Conservation (phyloP, 129 eudicot species). For the Dittrichia graveolens region DNA sequence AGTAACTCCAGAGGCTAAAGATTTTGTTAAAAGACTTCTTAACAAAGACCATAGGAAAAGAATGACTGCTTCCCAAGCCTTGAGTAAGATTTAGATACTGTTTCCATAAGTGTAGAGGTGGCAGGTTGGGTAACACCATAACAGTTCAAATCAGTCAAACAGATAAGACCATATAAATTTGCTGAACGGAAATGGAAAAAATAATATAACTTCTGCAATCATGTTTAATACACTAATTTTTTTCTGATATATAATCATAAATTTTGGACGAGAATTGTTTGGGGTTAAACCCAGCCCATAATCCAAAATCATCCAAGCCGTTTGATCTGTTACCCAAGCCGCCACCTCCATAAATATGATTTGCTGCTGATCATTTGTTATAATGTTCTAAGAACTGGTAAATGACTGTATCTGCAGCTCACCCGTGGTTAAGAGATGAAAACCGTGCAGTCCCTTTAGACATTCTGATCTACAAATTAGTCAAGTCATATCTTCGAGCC, state of each 20-base stretch:
- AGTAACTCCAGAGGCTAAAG: conserved; percentile 77
- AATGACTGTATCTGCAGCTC: conserved; percentile 59
- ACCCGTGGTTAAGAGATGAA: conserved; percentile 88
- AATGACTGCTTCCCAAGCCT: conserved; percentile 83
- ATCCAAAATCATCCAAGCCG: too few species aligned
- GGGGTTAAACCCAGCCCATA: too few species aligned
- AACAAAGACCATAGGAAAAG: conserved; percentile 81
- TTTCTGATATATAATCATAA: too few species aligned
- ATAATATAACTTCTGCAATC: too few species aligned
- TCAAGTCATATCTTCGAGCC: conserved; percentile 76
- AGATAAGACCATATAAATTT: too few species aligned
- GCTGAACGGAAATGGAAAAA: too few species aligned
- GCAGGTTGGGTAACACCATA: neutral
- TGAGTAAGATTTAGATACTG: conserved; percentile 44
- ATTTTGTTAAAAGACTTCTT: conserved; percentile 81
- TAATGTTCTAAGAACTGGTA: neutral
- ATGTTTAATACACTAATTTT: too few species aligned
- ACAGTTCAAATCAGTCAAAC: too few species aligned
- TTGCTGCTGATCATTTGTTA: neutral
- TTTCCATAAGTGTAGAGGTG: neutral
- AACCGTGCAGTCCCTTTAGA: conserved; percentile 69
- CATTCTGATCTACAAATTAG: conserved; percentile 65
- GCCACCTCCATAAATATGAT: too few species aligned
- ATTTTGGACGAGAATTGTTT: too few species aligned
- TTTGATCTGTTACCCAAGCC: too few species aligned